Evolutionary conservation across 2,329 filamentous ascomycete species (phyloP).

Genomic region (Pseudogymnoascus sp.): DNA sequence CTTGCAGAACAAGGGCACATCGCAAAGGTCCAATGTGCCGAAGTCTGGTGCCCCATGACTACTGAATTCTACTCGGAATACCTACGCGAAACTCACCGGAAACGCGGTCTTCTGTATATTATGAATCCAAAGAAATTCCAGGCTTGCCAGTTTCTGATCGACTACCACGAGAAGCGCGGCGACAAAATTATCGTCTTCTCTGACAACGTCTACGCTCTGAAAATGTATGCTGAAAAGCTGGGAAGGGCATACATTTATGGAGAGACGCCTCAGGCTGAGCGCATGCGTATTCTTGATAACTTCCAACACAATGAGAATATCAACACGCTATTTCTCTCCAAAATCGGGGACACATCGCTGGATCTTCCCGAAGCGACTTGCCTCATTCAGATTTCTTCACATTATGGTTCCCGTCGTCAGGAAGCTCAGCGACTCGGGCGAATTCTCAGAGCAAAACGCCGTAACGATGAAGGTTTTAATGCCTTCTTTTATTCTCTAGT

Average conservation of each 20-base stretch:
- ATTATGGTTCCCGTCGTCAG: constrained; percentile 93
- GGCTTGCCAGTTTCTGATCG: constrained; percentile 94
- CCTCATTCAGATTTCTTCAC: constrained; percentile 92
- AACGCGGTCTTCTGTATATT: constrained; percentile 69
- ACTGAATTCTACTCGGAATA: constrained; percentile 97
- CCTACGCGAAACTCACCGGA: constrained; percentile 60
- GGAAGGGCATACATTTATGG: constrained; percentile 88
- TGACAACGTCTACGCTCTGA: constrained; percentile 89
- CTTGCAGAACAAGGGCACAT: constrained; percentile 95
- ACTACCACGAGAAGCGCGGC: constrained; percentile 88
- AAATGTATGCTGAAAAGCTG: constrained; percentile 75
- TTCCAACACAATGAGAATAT: constrained; percentile 88
- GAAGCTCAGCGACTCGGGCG: constrained; percentile 90
- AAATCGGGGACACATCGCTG: constrained; percentile 97
- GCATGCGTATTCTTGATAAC: constrained; percentile 80
- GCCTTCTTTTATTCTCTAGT: constrained; percentile 98
- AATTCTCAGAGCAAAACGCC: constrained; percentile 86
- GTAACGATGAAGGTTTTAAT: constrained; percentile 97
- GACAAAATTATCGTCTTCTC: constrained; percentile 99
- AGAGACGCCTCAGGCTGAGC: constrained; percentile 76
- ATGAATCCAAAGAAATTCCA: constrained; percentile 99
- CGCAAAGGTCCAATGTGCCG: constrained; percentile 91
- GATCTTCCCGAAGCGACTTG: constrained; percentile 95
- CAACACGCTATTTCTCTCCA: constrained; percentile 91
- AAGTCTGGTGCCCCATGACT: constrained; percentile 99